phyloP scores from a whole-genome alignment of 768 basidiomycete genomes.

The Astraeus odoratus region DNA sequence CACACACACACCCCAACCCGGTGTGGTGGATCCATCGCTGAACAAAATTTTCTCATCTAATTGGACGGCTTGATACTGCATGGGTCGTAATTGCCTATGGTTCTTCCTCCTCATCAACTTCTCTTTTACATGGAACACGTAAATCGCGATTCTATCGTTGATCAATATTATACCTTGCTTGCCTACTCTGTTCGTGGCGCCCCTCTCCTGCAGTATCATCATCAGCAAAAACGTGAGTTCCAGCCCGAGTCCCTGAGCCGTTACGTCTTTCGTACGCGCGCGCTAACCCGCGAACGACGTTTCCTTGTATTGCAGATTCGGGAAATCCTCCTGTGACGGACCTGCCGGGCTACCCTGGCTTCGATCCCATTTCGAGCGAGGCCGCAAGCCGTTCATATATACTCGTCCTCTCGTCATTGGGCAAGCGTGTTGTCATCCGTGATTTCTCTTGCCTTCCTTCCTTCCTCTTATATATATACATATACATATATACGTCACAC shows the following conservation, averaged over 20 bases:
- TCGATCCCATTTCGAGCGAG: background rate
- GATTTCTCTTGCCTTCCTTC: background rate
- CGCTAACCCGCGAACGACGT: conserved; percentile 1
- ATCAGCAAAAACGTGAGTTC: conserved; percentile 67
- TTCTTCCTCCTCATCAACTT: conserved; percentile 1
- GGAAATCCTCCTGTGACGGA: conserved; percentile 42
- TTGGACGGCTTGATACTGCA: background rate
- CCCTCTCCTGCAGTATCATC: conserved; percentile 43
- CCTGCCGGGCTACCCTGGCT: background rate
- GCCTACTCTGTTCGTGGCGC: conserved; percentile 1
- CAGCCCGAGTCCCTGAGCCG: conserved; percentile 2
- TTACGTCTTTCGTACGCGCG: conserved; percentile 3
- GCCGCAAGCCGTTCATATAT: background rate
- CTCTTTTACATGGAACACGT: conserved; percentile 24
- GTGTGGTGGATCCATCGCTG: background rate
- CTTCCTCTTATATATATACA: too few species aligned
- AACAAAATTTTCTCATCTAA: background rate
- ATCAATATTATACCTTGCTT: conserved; percentile 7
- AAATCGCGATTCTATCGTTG: conserved; percentile 19
- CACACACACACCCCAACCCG: too few species aligned
- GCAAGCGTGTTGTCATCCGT: background rate
- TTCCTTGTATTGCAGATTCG: conserved; percentile 35
- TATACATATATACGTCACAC: too few species aligned
- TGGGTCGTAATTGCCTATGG: background rate
- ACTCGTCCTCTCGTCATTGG: too few species aligned